Conservation (phyloP, 768 basidiomycete genomes). For the Psilocybe azurescens region DNA sequence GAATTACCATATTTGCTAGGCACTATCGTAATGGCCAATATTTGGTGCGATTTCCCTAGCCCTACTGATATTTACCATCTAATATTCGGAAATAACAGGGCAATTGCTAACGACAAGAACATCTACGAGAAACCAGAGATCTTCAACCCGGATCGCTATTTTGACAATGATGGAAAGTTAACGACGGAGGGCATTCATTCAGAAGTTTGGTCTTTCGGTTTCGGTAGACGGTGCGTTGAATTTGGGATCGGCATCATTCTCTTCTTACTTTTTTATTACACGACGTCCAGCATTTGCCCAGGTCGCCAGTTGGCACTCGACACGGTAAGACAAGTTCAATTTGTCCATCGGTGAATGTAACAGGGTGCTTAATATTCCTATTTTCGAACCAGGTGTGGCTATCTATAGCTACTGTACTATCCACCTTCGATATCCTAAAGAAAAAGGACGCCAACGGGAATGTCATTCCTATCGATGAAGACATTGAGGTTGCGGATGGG, state of each 20-base stretch:
- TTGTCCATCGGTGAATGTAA: neutral
- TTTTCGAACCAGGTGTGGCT: constrained; percentile 11
- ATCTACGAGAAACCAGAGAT: constrained; percentile 27
- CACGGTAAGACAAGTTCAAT: constrained; percentile 7
- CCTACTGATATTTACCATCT: neutral
- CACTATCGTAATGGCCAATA: constrained; percentile 16
- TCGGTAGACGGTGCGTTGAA: constrained; percentile 25
- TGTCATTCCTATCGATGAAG: constrained; percentile 26
- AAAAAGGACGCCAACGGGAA: constrained; percentile 30
- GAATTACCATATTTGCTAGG: constrained; percentile 4
- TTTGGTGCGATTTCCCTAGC: constrained; percentile 17
- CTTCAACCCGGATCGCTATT: constrained; percentile 33
- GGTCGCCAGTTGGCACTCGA: constrained; percentile 13
- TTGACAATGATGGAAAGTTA: constrained; percentile 18
- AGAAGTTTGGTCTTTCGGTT: constrained; percentile 22
- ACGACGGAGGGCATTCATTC: constrained; percentile 8
- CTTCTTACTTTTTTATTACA: neutral
- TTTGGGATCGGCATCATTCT: neutral
- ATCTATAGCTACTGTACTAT: constrained; percentile 29
- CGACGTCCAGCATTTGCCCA: constrained; percentile 11
- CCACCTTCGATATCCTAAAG: constrained; percentile 33
- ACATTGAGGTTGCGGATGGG: constrained; percentile 19
- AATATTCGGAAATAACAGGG: constrained; percentile 12
- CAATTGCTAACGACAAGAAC: constrained; percentile 25
- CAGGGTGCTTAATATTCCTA: neutral